These are phyloP conservation scores for Termitomyces sp. DNA, from an alignment of 768 basidiomycete genomes.

Conservation along the genomic window DNA sequence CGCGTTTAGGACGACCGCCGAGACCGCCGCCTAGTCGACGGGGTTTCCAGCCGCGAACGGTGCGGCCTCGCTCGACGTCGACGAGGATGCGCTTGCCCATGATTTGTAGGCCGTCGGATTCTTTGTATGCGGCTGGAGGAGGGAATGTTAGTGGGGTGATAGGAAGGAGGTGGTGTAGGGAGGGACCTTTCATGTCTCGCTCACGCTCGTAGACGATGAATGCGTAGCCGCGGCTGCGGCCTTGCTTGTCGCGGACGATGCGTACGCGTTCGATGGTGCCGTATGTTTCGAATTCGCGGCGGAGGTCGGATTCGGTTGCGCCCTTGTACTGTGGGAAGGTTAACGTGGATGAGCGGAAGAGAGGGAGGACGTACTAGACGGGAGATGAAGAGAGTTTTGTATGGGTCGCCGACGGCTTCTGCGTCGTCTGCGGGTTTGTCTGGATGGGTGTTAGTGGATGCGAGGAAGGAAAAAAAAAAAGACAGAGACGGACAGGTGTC, in stretches of 20 bases:
- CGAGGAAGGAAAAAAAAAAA: neutral
- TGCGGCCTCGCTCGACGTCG: slow-evolving; percentile 96
- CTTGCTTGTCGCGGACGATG: slow-evolving; percentile 88
- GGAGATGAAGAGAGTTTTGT: slow-evolving; percentile 96
- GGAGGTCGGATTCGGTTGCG: slow-evolving; percentile 86
- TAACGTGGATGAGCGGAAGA: neutral
- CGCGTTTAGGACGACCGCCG: slow-evolving; percentile 94
- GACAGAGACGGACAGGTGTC: slow-evolving; percentile 64
- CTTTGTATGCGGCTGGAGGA: slow-evolving; percentile 85
- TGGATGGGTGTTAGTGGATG: slow-evolving; percentile 25
- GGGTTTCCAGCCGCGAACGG: slow-evolving; percentile 98
- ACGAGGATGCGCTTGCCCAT: slow-evolving; percentile 95
- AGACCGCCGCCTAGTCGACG: slow-evolving; percentile 94
- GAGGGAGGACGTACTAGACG: slow-evolving; percentile 55
- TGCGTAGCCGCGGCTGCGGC: slow-evolving; percentile 85
- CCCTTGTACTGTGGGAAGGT: slow-evolving; percentile 66
- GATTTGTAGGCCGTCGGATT: slow-evolving; percentile 94
- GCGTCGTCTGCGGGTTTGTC: slow-evolving; percentile 92
- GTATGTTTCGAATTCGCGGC: slow-evolving; percentile 93
- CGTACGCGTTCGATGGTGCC: slow-evolving; percentile 93
- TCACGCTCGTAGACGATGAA: slow-evolving; percentile 98
- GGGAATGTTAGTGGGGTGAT: neutral
- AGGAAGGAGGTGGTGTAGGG: neutral
- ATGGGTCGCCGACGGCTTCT: slow-evolving; percentile 92
- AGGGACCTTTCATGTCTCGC: slow-evolving; percentile 95